phyloP scores from a whole-genome alignment of 257 asterid species.

The Lithospermum erythrorhizon region DNA sequence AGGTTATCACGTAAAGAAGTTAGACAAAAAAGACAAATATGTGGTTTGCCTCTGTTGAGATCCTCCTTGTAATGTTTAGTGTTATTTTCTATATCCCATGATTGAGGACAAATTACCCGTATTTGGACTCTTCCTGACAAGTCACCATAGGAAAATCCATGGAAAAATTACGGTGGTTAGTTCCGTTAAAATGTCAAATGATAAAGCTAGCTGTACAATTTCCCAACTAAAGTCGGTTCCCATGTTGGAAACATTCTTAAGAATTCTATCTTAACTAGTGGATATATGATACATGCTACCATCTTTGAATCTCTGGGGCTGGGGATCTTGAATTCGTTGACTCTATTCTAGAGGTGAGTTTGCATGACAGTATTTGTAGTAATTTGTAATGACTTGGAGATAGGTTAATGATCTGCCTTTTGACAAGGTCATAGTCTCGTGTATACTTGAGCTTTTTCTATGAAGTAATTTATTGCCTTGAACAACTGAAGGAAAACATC shows the following conservation, averaged over 20 bases:
- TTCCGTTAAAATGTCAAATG: no score
- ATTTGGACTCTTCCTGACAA: no score
- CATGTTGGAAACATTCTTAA: no score
- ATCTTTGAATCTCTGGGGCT: no score
- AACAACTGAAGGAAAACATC: neutral
- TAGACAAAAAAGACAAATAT: neutral
- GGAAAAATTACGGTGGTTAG: no score
- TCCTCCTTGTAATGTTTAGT: neutral
- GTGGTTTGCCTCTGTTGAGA: neutral
- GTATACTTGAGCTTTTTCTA: neutral
- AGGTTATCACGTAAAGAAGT: neutral
- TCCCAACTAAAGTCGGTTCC: no score
- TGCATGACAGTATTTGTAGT: neutral
- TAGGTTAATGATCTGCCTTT: neutral
- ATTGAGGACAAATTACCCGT: no score
- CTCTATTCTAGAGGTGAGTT: neutral
- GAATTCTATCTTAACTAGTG: no score
- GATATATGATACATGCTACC: no score
- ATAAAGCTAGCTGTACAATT: no score
- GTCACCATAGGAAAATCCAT: no score
- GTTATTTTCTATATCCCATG: neutral
- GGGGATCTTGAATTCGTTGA: neutral
- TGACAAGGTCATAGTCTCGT: neutral
- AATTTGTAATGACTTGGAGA: neutral
- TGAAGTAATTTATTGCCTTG: neutral